phyloP scores from a whole-genome alignment of 495 filamentous ascomycete species.

The Penicillium subrubescens region DNA sequence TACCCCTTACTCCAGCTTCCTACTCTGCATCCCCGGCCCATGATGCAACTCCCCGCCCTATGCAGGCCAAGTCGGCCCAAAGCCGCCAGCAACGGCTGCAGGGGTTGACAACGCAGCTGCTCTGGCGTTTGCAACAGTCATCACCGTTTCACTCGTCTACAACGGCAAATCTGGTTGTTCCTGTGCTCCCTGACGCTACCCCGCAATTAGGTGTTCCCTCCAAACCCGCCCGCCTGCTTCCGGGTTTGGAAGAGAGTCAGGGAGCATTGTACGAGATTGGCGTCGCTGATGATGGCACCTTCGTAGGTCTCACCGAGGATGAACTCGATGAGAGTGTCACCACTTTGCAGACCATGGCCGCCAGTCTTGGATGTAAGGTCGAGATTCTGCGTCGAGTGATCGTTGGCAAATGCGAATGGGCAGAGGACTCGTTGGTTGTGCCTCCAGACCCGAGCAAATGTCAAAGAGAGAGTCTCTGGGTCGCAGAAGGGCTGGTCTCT shows the following conservation, averaged over 20 bases:
- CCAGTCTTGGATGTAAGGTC: conserved; percentile 86
- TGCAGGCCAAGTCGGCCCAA: conserved; percentile 36
- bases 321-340: conserved; percentile 88
- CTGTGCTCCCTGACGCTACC: conserved; percentile 66
- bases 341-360: conserved; percentile 85
- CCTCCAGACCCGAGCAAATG: conserved; percentile 28
- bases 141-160: conserved; percentile 83
- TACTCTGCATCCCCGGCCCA: conserved; percentile 27
- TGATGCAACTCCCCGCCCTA: conserved; percentile 28
- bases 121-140: conserved; percentile 95
- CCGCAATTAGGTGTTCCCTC: conserved; percentile 53
- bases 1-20: conserved; percentile 22
- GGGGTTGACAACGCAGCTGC: conserved; percentile 88
- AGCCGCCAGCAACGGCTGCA: conserved; percentile 82
- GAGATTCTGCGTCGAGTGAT: conserved; percentile 79
- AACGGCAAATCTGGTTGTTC: conserved; percentile 69
- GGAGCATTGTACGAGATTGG: conserved; percentile 97
- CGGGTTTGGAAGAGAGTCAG: conserved; percentile 87
- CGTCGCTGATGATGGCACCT: conserved; percentile 89
- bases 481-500: conserved; percentile 81
- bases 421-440: conserved; percentile 39
- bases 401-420: conserved; percentile 86
- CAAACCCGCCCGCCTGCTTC: conserved; percentile 65
- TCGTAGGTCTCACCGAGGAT: conserved; percentile 86
- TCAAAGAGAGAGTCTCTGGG: conserved; percentile 69